A percentile compares a stretch with the other conserved stretches of the same genome.
Conservation (phyloP, 768 basidiomycete species). For the Suillus bovinus region DNA sequence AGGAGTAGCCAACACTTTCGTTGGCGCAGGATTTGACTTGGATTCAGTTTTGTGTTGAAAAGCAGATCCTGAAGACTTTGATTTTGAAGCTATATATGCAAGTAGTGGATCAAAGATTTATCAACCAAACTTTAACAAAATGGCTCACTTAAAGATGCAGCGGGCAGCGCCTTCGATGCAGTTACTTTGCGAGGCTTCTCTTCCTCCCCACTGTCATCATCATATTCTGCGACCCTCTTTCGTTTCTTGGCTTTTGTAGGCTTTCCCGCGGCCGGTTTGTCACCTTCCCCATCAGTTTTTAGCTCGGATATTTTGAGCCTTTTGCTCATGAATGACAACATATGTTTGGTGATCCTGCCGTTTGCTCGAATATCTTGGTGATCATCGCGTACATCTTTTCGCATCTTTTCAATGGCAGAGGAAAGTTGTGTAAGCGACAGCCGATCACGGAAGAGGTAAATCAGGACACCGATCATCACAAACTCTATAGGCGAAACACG, state of each 20-base stretch:
- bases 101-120: background rate
- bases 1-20: background rate
- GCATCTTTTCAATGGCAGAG: conserved; percentile 41
- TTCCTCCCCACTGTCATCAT: conserved; percentile 28
- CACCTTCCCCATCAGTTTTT: conserved; percentile 32
- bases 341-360: conserved; percentile 32
- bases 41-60: background rate
- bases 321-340: conserved; percentile 33
- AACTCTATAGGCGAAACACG: conserved; percentile 46
- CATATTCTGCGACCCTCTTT: conserved; percentile 21
- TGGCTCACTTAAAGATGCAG: conserved; percentile 10
- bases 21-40: background rate
- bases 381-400: conserved; percentile 36
- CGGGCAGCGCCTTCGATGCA: conserved; percentile 8
- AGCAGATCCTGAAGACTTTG: conserved; percentile 3
- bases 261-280: conserved; percentile 23
- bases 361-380: conserved; percentile 45
- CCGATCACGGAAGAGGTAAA: conserved; percentile 35
- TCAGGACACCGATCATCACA: conserved; percentile 44
- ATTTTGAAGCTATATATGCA: conserved; percentile 1
- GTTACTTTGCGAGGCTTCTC: conserved; percentile 20
- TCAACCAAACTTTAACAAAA: background rate
- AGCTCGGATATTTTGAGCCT: conserved; percentile 34
- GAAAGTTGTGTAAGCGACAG: conserved; percentile 43
- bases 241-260: conserved; percentile 22